Base-by-base conservation (phyloP, 2,329 filamentous ascomycete genomes). In the Xylariaceae sp. region DNA sequence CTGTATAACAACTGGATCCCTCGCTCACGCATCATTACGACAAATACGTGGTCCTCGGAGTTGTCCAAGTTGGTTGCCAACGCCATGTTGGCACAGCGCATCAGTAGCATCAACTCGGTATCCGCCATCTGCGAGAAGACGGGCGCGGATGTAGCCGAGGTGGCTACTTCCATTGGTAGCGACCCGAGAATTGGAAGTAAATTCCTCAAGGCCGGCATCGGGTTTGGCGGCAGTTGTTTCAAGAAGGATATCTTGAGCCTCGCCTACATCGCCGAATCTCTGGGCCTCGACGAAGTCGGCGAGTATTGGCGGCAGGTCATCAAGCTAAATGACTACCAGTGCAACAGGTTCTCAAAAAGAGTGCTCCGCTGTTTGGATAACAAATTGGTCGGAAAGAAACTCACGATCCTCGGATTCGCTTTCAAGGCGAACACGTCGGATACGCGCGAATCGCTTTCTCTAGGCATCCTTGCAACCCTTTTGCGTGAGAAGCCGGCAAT, bases 401-500 rank as follows among this genome's bases (percentile, higher is more conserved):
- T 91, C 11, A 79, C 85, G 2, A 74, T 91, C 2, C 77, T 91
- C 4, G 88, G 88, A 3, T 91, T 86, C 62, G 85, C 87, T 6
- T 91, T 89, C 73, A 91, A 92, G 76, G 87, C 88, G 71, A 81
- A 89, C 68, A 91, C 88, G 0, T 82, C 80, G 27, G 88, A 91
- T 67, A 88, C 86, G 4, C 79, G 88, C 39, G 87, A 90, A 67
- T 84, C 81, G 43, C 81, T 86, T 0, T 84, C 86, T 0, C 76
- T 88, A 27, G 83, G 85, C 61, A 81, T 89, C 59, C 81, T 89
- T 69, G 80, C 80, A 60, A 78, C 77, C 9, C 73, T 91, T 26
- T 73, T 87, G 7, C 79, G 84, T 57, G 86, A 90, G 66, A 76
- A 77, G 31, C 81, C 84, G 0, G 74, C 73, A 3, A 81, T 86